Percentiles rank a stretch among this genome's conserved stretches.
Conservation (phyloP, 257 asterid genomes). For the Capsicum chinense region DNA sequence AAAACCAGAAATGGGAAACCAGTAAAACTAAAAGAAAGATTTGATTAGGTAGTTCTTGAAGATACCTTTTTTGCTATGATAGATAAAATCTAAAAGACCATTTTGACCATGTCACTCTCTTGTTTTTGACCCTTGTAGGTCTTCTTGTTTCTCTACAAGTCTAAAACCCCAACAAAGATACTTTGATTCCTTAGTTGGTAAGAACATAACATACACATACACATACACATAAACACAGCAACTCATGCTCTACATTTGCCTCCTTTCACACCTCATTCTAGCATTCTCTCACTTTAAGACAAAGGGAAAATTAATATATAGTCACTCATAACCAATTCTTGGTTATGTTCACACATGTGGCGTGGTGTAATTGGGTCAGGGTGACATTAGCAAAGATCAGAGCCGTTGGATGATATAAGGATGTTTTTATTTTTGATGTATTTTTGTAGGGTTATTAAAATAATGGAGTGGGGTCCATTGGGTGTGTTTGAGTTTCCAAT, state of each 20-base stretch:
- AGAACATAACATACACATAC: constrained; percentile 30
- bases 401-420: background rate
- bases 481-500: constrained; percentile 34
- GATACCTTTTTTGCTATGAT: constrained; percentile 24
- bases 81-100: constrained; percentile 15
- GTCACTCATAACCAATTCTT: background rate
- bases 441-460: constrained; percentile 6
- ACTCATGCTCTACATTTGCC: constrained; percentile 37
- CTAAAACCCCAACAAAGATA: constrained; percentile 41
- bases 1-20: constrained; percentile 15
- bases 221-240: constrained; percentile 10
- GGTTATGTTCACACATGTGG: constrained; percentile 26
- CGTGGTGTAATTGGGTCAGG: background rate
- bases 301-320: constrained; percentile 24
- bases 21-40: constrained; percentile 11
- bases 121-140: background rate
- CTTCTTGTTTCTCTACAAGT: constrained; percentile 18
- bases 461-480: constrained; percentile 34
- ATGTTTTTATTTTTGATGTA: background rate
- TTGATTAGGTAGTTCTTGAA: constrained; percentile 24
- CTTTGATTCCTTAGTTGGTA: constrained; percentile 49
- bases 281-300: constrained; percentile 28
- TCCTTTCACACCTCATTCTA: constrained; percentile 22
- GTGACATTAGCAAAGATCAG: background rate
- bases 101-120: background rate